Percentiles rank a stretch among this genome's conserved stretches.
Conservation (phyloP, 768 basidiomycete genomes). For the Suillus placidus region DNA sequence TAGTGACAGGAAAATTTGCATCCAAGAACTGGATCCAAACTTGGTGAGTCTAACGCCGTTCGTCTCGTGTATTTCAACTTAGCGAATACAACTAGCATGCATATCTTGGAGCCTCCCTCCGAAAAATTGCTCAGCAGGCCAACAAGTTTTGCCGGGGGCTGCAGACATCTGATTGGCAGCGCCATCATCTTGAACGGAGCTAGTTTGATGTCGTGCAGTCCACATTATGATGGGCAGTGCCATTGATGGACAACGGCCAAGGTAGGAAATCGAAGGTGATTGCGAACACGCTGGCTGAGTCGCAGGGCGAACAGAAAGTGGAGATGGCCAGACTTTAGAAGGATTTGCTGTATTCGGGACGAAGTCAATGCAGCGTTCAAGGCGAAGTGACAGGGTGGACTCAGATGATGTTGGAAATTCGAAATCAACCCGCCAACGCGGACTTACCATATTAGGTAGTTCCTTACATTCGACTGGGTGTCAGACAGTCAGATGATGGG, state of each 20-base stretch:
- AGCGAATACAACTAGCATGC: conserved; percentile 42
- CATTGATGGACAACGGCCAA: not conserved
- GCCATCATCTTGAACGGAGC: conserved; percentile 11
- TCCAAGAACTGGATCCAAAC: conserved; percentile 30
- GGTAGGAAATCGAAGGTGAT: not conserved
- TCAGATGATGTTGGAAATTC: no score
- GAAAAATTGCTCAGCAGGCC: conserved; percentile 32
- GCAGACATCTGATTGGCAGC: conserved; percentile 36
- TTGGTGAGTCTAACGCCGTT: conserved; percentile 28
- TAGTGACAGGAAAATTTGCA: conserved; percentile 38
- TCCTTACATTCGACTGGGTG: no score
- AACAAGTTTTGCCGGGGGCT: conserved; percentile 32
- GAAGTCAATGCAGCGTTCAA: not conserved
- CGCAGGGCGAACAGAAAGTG: not conserved
- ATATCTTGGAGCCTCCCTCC: conserved; percentile 54
- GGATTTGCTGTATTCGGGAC: not conserved
- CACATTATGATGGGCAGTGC: not conserved
- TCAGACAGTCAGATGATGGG: not conserved
- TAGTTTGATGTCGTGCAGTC: not conserved
- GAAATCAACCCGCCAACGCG: no score
- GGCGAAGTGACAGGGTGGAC: not conserved
- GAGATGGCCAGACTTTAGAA: not conserved
- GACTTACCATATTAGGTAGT: no score
- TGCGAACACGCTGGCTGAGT: not conserved
- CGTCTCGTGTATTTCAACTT: conserved; percentile 14